Conservation (phyloP, 345 rosid species). For the Rhodamnia argentea region DNA sequence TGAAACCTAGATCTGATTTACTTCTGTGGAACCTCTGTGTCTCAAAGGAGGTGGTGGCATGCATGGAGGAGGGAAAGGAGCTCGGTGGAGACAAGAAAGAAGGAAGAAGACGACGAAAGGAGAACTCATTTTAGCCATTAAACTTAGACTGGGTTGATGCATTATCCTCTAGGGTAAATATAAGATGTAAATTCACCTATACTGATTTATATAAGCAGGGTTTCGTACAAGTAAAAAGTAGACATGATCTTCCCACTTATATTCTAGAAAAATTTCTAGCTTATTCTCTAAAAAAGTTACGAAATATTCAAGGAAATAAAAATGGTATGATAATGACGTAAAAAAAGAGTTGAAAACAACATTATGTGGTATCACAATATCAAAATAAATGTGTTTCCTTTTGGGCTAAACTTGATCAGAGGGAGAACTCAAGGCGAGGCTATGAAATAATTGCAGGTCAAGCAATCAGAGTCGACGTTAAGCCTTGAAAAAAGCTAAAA, state of each 20-base stretch:
- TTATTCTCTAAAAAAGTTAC: neutral
- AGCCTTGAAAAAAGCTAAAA: neutral
- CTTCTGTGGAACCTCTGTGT: neutral
- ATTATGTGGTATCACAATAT: neutral
- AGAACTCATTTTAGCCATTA: neutral
- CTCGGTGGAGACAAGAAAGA: neutral
- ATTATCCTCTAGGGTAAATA: neutral
- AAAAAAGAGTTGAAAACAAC: neutral
- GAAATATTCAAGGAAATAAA: neutral
- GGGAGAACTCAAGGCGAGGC: neutral
- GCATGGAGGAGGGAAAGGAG: neutral
- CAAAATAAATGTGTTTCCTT: neutral
- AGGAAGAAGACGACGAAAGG: neutral
- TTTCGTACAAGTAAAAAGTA: neutral
- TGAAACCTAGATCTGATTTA: neutral
- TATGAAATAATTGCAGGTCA: neutral
- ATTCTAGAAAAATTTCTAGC: neutral
- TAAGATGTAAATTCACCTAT: neutral
- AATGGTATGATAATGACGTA: neutral
- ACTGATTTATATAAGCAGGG: neutral
- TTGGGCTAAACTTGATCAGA: neutral
- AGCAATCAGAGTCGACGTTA: neutral
- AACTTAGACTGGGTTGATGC: neutral
- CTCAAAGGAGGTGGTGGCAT: neutral
- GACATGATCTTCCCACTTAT: neutral